Conservation (phyloP, 305 asterid species). For the Rubia balearica region DNA sequence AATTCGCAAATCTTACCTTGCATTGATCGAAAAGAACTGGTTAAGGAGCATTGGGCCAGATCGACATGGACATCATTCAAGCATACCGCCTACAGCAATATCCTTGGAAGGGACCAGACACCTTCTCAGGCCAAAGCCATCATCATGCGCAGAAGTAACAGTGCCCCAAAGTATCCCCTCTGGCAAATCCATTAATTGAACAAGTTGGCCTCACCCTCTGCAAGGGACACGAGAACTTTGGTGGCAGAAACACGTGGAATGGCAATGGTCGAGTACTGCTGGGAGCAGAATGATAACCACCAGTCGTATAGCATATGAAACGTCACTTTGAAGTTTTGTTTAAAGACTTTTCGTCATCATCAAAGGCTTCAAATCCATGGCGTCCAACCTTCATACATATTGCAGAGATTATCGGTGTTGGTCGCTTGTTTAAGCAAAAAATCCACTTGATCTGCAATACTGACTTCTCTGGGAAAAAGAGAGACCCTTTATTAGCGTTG, state of each 20-base stretch:
- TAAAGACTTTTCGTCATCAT: constrained; percentile 20
- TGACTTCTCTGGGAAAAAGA: constrained; percentile 51
- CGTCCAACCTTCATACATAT: constrained; percentile 99
- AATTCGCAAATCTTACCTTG: neutral
- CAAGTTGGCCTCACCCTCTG: neutral
- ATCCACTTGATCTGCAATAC: constrained; percentile 85
- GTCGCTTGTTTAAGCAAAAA: constrained; percentile 91
- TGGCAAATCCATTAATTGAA: neutral
- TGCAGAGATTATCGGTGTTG: constrained; percentile 88
- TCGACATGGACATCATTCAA: neutral
- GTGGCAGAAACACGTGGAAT: neutral
- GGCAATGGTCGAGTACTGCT: neutral
- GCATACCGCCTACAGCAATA: constrained; percentile 1
- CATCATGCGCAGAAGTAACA: neutral
- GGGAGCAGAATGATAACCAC: neutral
- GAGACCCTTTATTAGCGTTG: constrained; percentile 14
- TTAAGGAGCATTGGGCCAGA: neutral
- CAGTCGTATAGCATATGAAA: constrained; percentile 6
- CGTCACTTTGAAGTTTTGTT: constrained; percentile 13
- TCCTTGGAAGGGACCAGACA: neutral
- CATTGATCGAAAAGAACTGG: neutral
- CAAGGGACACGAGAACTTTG: constrained; percentile 5
- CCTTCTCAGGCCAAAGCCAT: too few species aligned
- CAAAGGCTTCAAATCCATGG: constrained; percentile 84
- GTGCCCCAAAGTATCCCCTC: neutral